Percentiles rank a stretch among this genome's conserved stretches.
Conservation (phyloP, 495 filamentous ascomycete genomes). For the Hypoxylon lienhwacheense region DNA sequence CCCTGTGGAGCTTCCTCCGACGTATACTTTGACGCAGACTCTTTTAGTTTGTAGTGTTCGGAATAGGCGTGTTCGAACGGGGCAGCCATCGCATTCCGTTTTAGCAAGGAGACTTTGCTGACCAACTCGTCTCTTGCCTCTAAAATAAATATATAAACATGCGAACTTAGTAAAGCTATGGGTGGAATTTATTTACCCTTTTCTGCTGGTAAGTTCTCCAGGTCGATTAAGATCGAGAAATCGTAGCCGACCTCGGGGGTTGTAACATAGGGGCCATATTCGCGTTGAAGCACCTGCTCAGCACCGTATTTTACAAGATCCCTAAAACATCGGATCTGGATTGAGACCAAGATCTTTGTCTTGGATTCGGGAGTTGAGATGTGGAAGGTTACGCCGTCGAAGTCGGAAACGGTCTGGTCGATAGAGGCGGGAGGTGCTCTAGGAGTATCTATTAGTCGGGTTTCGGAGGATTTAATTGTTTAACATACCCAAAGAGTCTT, state of each 20-base stretch:
- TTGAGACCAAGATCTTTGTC: slow-evolving; percentile 88
- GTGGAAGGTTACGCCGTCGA: slow-evolving; percentile 97
- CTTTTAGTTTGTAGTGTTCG: slow-evolving; percentile 80
- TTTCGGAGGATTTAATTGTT: neutral
- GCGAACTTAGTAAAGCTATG: neutral
- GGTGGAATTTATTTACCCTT: slow-evolving; percentile 51
- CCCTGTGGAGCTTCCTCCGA: slow-evolving; percentile 90
- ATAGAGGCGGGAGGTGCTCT: slow-evolving; percentile 84
- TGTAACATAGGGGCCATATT: slow-evolving; percentile 92
- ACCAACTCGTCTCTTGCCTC: slow-evolving; percentile 83
- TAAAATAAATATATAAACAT: slow-evolving; percentile 37
- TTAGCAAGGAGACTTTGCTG: slow-evolving; percentile 80
- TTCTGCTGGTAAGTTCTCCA: slow-evolving; percentile 80
- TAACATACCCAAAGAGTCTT: slow-evolving; percentile 80
- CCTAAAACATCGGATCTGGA: slow-evolving; percentile 89
- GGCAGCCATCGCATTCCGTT: slow-evolving; percentile 97
- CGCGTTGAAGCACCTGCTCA: slow-evolving; percentile 82
- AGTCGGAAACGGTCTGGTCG: slow-evolving; percentile 97
- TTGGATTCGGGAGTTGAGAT: slow-evolving; percentile 93
- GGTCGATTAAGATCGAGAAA: slow-evolving; percentile 86
- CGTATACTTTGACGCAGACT: slow-evolving; percentile 86
- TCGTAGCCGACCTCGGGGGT: slow-evolving; percentile 87
- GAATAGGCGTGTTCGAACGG: slow-evolving; percentile 96
- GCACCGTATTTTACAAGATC: slow-evolving; percentile 93
- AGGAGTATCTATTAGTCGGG: slow-evolving; percentile 21